phyloP scores from a whole-genome alignment of 2,329 filamentous ascomycete species.

The Chrysosphaeria jannelii region DNA sequence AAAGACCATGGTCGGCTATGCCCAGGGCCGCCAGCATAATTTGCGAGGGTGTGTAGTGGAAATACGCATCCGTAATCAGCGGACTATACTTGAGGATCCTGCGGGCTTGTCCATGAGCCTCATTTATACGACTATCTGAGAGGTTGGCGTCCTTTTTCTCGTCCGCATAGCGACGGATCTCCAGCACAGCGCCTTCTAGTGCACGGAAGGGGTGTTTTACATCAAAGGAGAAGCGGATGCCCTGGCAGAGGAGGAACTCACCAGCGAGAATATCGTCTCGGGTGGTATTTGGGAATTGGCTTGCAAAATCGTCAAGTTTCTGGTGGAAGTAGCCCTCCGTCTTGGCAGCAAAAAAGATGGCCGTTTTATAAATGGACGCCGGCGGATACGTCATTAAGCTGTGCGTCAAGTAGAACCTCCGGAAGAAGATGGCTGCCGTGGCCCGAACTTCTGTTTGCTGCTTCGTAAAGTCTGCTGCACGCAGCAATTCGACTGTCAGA shows the following conservation, averaged over 20 bases:
- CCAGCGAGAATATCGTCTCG: conserved; percentile 64
- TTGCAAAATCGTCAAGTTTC: conserved; percentile 22
- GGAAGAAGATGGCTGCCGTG: conserved; percentile 68
- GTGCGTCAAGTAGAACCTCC: conserved; percentile 86
- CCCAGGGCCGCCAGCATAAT: conserved; percentile 66
- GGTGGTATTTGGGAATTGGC: conserved; percentile 37
- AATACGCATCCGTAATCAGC: conserved; percentile 80
- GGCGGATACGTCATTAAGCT: conserved; percentile 91
- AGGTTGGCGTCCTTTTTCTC: conserved; percentile 1
- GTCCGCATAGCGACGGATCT: conserved; percentile 37
- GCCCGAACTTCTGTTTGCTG: conserved; percentile 23
- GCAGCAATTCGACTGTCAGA: conserved; percentile 31
- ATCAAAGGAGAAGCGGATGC: conserved; percentile 76
- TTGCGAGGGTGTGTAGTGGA: conserved; percentile 80
- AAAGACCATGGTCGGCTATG: conserved; percentile 38
- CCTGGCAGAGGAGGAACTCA: conserved; percentile 79
- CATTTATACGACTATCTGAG: conserved; percentile 3
- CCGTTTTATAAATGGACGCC: conserved; percentile 63
- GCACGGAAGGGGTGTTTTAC: conserved; percentile 73
- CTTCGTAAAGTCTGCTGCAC: conserved; percentile 22
- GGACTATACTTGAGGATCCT: conserved; percentile 51
- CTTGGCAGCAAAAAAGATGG: conserved; percentile 80
- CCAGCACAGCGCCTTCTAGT: conserved; percentile 62
- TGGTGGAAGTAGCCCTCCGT: conserved; percentile 53
- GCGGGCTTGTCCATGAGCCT: conserved; percentile 42